phyloP scores from a whole-genome alignment of 768 basidiomycete genomes.

The Boletus huronensis region DNA sequence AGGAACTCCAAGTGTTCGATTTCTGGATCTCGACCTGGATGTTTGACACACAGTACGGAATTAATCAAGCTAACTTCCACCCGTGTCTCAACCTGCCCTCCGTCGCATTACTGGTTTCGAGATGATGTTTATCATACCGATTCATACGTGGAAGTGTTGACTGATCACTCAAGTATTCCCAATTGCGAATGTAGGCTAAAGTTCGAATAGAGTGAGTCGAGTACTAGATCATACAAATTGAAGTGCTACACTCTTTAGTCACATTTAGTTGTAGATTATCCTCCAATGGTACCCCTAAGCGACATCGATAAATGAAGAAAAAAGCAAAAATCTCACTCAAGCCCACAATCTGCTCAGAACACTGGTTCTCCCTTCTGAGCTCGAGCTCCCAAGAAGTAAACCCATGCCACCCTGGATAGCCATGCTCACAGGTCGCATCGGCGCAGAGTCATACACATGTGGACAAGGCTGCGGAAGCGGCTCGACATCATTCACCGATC shows the following conservation, averaged over 20 bases:
- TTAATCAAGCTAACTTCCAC: too few species aligned
- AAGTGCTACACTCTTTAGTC: background rate
- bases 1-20: background rate
- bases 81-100: too few species aligned
- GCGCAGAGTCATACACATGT: conserved; percentile 73
- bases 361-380: conserved; percentile 41
- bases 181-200: too few species aligned
- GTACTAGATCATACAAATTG: background rate
- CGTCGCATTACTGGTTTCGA: too few species aligned
- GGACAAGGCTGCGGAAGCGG: conserved; percentile 70
- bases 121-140: too few species aligned
- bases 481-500: conserved; percentile 42
- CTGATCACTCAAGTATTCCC: too few species aligned
- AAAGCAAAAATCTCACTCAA: conserved; percentile 4
- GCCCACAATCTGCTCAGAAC: conserved; percentile 63
- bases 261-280: background rate
- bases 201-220: too few species aligned
- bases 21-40: too few species aligned
- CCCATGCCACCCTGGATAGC: conserved; percentile 74
- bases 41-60: too few species aligned
- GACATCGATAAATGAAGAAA: background rate
- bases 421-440: conserved; percentile 71
- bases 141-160: too few species aligned
- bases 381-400: conserved; percentile 47
- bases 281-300: background rate